Base-by-base conservation (phyloP, 176 grass and related monocot species). In the Typha latifolia region DNA sequence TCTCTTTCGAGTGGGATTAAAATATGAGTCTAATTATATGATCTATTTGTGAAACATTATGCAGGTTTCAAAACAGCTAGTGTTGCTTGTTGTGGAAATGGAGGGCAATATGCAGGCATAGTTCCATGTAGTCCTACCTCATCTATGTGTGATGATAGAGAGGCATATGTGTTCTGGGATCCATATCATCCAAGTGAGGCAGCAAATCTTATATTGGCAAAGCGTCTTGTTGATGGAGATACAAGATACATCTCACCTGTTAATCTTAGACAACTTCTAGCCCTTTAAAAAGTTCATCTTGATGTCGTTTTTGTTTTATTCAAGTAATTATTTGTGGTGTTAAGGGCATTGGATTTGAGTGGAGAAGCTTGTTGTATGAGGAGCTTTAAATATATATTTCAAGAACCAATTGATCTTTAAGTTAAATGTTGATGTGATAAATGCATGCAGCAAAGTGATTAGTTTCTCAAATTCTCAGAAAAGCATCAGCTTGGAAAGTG, bases 131-230 rank as follows among this genome's bases (percentile, higher is more conserved):
- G 89, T 52, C 89, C 86, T n/a, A 52, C 66, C 31, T 81, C 95
- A 18, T 85, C 59, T 62, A 74, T 94, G 86, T 94, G 95, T 32
- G 73, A 78, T 2, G 77, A 81, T 23, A 27, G 89, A 20, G 26
- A 66, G 19, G 72, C 21, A 8, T 56, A 90, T 56, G 89, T 99
- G 5, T 94, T 99, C 66, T 99, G 95, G 89, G 95, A 99, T 57
- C 89, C 95, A 0, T 99, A 99, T 59, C 95, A 99, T 49, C 95
- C 95, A 3, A 93, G 86, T 73, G 89, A 99, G 72, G 84, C 79
- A 6, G 78, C 95, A 0, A 99, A 99, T 77, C 14, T 87, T 3
- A 3, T 99, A 12, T 4, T 99, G 23, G 86, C 95, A 1, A 90
- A 87, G 84, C 78, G 79, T 70, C 82, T 99, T 19, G 89, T 93